Percentiles rank a stretch among this genome's conserved stretches.
Evolutionary conservation across 2,329 filamentous ascomycete genomes (phyloP).

Genomic region (Aschersonia sp.): DNA sequence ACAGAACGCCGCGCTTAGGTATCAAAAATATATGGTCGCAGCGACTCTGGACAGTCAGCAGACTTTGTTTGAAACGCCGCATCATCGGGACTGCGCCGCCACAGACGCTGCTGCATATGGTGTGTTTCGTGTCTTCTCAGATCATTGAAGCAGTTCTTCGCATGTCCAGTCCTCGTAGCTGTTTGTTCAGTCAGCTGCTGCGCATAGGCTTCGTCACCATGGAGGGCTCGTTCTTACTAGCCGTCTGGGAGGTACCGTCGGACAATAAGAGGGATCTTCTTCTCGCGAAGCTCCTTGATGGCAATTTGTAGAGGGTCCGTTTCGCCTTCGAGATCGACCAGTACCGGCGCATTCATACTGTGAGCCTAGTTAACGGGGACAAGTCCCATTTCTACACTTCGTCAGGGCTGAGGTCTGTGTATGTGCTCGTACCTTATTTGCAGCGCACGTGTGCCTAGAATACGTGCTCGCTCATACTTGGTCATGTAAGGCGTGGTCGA

Average conservation of each 20-base stretch:
- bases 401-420: background rate
- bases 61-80: conserved; percentile 8
- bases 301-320: conserved; percentile 96
- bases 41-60: too few relatives aligned
- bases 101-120: background rate
- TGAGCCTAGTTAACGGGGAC: background rate
- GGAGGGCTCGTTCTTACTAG: conserved; percentile 50
- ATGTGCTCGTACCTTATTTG: conserved; percentile 69
- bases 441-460: conserved; percentile 81
- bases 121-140: background rate
- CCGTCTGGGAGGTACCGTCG: conserved; percentile 93
- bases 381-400: background rate
- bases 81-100: background rate
- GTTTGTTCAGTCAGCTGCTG: conserved; percentile 5
- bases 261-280: conserved; percentile 95
- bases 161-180: conserved; percentile 99
- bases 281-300: conserved; percentile 92
- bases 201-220: background rate
- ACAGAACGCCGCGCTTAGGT: conserved; percentile 23
- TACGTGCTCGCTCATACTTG: conserved; percentile 92
- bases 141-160: conserved; percentile 69
- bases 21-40: conserved; percentile 5
- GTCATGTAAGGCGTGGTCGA: conserved; percentile 98
- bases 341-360: conserved; percentile 93
- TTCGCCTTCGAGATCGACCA: conserved; percentile 94